Conservation (phyloP, 1,139 yeast species). For the Yamadazyma oceani region DNA sequence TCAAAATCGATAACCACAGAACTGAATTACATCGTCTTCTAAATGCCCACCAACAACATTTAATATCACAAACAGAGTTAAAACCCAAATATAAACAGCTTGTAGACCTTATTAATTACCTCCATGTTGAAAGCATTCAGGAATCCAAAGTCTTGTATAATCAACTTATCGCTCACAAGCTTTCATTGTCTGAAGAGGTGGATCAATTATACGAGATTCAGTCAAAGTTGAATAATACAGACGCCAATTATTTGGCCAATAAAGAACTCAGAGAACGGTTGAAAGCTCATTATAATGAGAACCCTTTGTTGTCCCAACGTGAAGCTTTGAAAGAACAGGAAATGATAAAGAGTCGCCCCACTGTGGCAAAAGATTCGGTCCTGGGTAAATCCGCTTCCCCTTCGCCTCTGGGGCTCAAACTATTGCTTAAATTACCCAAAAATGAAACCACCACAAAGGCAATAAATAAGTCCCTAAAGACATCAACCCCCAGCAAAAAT, state of each 20-base stretch:
- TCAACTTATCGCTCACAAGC: slow-evolving; percentile 35
- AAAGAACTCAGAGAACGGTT: slow-evolving; percentile 33
- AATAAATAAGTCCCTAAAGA: slow-evolving; percentile 3
- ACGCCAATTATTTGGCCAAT: slow-evolving; percentile 15
- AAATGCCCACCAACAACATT: slow-evolving; percentile 1
- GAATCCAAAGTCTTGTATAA: slow-evolving; percentile 36
- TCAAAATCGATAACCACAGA: slow-evolving; percentile 25
- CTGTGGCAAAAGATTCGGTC: too few relatives aligned
- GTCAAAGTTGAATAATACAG: slow-evolving; percentile 11
- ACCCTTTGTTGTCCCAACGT: slow-evolving; percentile 40
- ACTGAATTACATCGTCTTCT: slow-evolving; percentile 20
- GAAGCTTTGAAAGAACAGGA: slow-evolving; percentile 41
- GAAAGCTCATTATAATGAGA: slow-evolving; percentile 32
- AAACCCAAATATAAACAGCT: slow-evolving; percentile 13
- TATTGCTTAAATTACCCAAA: slow-evolving; percentile 30
- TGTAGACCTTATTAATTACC: slow-evolving; percentile 9
- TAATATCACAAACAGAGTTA: slow-evolving; percentile 12
- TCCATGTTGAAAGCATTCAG: slow-evolving; percentile 29
- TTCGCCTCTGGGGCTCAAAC: slow-evolving; percentile 17
- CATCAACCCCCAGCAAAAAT: background rate
- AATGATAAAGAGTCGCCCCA: slow-evolving; percentile 12
- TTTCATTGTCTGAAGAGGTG: slow-evolving; percentile 30
- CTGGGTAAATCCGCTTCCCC: background rate
- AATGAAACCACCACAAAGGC: slow-evolving; percentile 3
- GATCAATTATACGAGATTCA: slow-evolving; percentile 26